These are phyloP conservation scores for Wickerhamomyces sydowiorum DNA, from an alignment of 805 yeast species.

Conservation along the genomic window DNA sequence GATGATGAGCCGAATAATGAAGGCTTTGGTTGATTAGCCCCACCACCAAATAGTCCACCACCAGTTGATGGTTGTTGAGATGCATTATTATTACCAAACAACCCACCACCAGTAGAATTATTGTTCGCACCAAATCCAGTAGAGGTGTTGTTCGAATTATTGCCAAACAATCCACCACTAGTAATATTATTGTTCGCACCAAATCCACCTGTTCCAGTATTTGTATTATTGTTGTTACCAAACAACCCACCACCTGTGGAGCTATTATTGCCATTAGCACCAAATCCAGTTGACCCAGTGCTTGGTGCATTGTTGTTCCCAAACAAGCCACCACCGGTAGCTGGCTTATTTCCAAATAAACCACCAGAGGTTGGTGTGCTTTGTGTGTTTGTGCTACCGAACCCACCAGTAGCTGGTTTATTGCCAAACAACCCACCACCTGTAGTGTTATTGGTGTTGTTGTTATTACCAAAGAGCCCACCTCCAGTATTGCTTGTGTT, in stretches of 20 bases:
- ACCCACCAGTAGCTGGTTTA: slow-evolving; percentile 25
- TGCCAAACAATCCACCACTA: slow-evolving; percentile 32
- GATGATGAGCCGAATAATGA: neutral
- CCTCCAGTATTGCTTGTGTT: slow-evolving; percentile 14
- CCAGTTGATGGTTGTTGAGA: slow-evolving; percentile 18
- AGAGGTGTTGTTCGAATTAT: slow-evolving; percentile 13
- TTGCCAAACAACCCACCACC: slow-evolving; percentile 16
- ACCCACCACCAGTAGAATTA: slow-evolving; percentile 18
- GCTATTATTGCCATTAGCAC: slow-evolving; percentile 21
- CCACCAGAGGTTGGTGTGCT: slow-evolving; percentile 27
- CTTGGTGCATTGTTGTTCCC: slow-evolving; percentile 19
- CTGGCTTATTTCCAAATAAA: slow-evolving; percentile 34
- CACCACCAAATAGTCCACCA: slow-evolving; percentile 33
- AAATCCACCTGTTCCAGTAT: slow-evolving; percentile 5
- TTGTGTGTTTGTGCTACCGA: slow-evolving; percentile 30
- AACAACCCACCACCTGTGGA: slow-evolving; percentile 29
- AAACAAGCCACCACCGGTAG: slow-evolving; percentile 23
- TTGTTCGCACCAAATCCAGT: slow-evolving; percentile 4
- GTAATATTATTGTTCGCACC: too few species aligned
- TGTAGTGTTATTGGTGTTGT: slow-evolving; percentile 8
- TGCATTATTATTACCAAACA: slow-evolving; percentile 27
- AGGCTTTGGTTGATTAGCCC: slow-evolving; percentile 6
- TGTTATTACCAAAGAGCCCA: slow-evolving; percentile 27
- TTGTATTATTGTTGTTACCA: slow-evolving; percentile 22
- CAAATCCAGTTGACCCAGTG: slow-evolving; percentile 28